Base-by-base conservation (phyloP, 495 filamentous ascomycete species). In the Neurospora sp. region DNA sequence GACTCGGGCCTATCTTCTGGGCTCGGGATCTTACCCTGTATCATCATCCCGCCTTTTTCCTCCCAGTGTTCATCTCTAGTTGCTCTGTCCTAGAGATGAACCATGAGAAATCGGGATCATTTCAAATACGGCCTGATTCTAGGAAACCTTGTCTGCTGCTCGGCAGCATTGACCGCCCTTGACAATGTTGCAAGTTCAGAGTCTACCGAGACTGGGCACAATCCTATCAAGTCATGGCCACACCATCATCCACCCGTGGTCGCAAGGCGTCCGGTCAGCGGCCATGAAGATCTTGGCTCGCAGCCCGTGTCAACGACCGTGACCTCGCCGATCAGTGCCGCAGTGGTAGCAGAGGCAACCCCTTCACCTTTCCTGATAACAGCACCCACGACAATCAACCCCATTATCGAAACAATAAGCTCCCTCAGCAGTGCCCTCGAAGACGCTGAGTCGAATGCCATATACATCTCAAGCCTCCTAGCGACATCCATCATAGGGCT, bases 351-450 rank as follows among this genome's bases (percentile, higher is more conserved):
- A 65, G 27, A 65, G 53, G 53, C 53, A 31, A 65, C 71, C n/a
- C 39, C 39, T 9, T 22, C 69, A 10, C 69, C 70, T 39, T 72
- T 71, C 40, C 65, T 22, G 6, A 70, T 65, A 35, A 69, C 74
- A 6, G 40, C 73, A 40, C 39, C 73, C 14, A 27, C 37, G 22
- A 22, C 9, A 31, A 38, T 31, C 35, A 76, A 27, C 48, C 35
- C 72, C 42, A 37, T 72, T 16, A 37, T 73, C 4, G 70, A 39
- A 37, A 74, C 70, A 5, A 75, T 75, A 59, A 72, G 53, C n/a
- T 75, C 74, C 17, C 72, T 78, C 41, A 75, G 72, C 70, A 70
- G 65, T 40, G 74, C 73, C 17, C 73, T 79, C 3, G 59, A 73
- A 17, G 73, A 73, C 17, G 73, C 71, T 1, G 71, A 10, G 8